These are phyloP conservation scores for Ogataea methanolica DNA, from an alignment of 805 yeast species.

Conservation along the genomic window DNA sequence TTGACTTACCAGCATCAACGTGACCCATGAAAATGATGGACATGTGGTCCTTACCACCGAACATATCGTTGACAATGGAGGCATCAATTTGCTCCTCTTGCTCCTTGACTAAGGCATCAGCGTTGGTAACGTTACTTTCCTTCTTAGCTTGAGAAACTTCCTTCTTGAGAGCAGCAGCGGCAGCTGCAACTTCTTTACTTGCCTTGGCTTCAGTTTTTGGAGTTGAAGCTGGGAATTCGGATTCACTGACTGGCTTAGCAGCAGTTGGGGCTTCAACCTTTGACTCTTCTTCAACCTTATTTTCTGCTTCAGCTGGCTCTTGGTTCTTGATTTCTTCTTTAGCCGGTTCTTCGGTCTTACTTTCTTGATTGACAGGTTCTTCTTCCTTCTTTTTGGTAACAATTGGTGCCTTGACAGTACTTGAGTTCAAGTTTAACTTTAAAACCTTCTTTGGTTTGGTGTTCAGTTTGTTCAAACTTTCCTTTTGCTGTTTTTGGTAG, in stretches of 20 bases:
- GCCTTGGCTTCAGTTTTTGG: conserved; percentile 12
- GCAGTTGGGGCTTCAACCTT: conserved; percentile 17
- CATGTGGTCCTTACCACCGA: conserved; percentile 96
- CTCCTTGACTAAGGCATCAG: conserved; percentile 57
- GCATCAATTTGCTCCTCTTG: conserved; percentile 83
- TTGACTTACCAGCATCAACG: conserved; percentile 98
- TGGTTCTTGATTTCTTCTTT: conserved; percentile 23
- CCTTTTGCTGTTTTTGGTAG: conserved; percentile 64
- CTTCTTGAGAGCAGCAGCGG: conserved; percentile 12
- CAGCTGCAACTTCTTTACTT: conserved; percentile 12
- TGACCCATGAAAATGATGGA: conserved; percentile 99
- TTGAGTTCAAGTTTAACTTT: conserved; percentile 61
- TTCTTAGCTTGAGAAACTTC: conserved; percentile 4
- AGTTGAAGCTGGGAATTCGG: conserved; percentile 8
- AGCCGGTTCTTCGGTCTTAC: conserved; percentile 27
- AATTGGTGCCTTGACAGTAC: conserved; percentile 36
- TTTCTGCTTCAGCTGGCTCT: conserved; percentile 17
- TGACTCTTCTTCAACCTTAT: conserved; percentile 23
- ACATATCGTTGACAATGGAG: conserved; percentile 85
- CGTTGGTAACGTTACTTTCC: conserved; percentile 24
- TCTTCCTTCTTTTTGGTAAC: conserved; percentile 35
- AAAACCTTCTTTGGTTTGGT: conserved; percentile 60
- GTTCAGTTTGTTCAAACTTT: conserved; percentile 35
- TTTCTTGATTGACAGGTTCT: conserved; percentile 32
- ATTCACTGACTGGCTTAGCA: conserved; percentile 6